Evolutionary conservation across 176 grass and related monocot species (phyloP).

Genomic region (Tillandsia leiboldiana): DNA sequence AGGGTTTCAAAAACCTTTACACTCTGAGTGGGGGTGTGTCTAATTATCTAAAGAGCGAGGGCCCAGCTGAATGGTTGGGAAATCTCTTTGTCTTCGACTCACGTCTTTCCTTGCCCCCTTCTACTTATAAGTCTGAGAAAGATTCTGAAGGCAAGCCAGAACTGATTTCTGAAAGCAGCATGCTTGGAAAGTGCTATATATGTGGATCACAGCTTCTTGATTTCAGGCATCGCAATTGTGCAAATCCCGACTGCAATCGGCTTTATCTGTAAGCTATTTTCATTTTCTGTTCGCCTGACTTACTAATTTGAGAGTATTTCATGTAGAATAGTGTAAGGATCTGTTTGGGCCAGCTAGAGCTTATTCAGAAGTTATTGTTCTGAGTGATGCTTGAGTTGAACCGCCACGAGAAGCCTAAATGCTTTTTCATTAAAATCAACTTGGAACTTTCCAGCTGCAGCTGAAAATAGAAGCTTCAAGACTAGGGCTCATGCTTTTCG

Average conservation of each 20-base stretch:
- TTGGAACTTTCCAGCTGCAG: no score
- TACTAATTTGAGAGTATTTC: not conserved
- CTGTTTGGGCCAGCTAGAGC: no score
- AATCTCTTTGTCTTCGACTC: conserved; percentile 88
- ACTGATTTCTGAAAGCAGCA: conserved; percentile 3
- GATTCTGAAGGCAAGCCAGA: not conserved
- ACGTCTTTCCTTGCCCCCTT: conserved; percentile 70
- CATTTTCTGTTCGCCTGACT: not conserved
- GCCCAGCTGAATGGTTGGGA: conserved; percentile 54
- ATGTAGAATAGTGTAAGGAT: not conserved
- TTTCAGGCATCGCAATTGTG: conserved; percentile 81
- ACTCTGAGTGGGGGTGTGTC: conserved; percentile 78
- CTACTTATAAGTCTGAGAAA: conserved; percentile 25
- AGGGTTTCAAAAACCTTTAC: conserved; percentile 74
- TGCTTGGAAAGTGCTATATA: conserved; percentile 55
- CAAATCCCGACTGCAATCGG: conserved; percentile 85
- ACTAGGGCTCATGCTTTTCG: no score
- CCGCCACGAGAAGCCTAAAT: no score
- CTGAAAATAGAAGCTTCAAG: not conserved
- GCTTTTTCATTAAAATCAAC: no score
- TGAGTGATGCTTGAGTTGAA: no score
- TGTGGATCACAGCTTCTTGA: conserved; percentile 54
- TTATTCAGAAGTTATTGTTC: no score
- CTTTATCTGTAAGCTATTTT: conserved; percentile 57
- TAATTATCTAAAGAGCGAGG: conserved; percentile 81